Evolutionary conservation across 306 rosid genomes (phyloP), one percentile per base, ranked within the genome.

Genomic region (Acmispon strigosus): DNA sequence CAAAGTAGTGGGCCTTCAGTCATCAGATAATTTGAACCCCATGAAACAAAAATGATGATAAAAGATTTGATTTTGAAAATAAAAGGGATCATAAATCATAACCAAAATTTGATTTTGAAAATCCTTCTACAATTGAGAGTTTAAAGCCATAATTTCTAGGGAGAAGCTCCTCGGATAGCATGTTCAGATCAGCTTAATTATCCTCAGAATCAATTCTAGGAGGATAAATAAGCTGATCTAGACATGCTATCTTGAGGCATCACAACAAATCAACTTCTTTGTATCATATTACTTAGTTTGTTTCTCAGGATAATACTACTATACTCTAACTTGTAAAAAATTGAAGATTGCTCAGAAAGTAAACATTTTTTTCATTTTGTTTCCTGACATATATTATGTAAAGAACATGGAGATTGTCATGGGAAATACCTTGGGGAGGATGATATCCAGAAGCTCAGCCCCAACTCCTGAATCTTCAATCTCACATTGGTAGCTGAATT

Each of bases 361-460:
- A 6, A 32, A 32, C 37, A 32, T 32, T 32, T 42, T 32, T 42
- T 41, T 5, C 12, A 71, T 13, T 13, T 19, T 7, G 60, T 50
- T 60, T 61, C 43, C 43, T 13, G 34, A 37, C 15, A 62, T 18
- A 18, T 39, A 7, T 0, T 10, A 55, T 5, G 11, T 24, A 27
- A 7, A 9, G 3, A 14, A 66, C 17, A 34, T 14, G 6, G 34
- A 29, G n/a, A 56, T 17, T 41, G 15, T 36, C 16, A 74, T 10
- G 22, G 42, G 44, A 42, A 66, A 11, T 1, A 88, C 98, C 98
- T 88, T 86, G 4, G 87, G 54, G 62, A 85, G 87, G 66, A 92
- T 86, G 63, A 88, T 80, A 50, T 88, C 96, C 72, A 92, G 76
- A 72, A 90, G 84, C 67, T 90, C 96, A 10, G 86, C 73, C 34